These are phyloP conservation scores for Nematodospora anomalae DNA, from an alignment of 1,139 yeast genomes.

Conservation along the genomic window DNA sequence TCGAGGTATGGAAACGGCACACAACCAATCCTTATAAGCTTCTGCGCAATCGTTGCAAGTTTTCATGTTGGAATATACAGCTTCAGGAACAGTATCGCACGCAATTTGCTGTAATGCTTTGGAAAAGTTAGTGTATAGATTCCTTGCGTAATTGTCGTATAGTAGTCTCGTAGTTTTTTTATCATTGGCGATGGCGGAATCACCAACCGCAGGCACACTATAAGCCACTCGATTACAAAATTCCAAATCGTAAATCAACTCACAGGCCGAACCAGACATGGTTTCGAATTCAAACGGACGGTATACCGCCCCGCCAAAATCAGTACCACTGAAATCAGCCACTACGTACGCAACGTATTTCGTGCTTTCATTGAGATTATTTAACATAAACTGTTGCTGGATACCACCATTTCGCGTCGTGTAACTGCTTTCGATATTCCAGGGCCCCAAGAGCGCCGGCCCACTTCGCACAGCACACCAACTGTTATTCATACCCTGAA, in stretches of 20 bases:
- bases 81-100: constrained; percentile 72
- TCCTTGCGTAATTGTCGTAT: constrained; percentile 66
- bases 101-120: constrained; percentile 74
- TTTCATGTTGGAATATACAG: constrained; percentile 69
- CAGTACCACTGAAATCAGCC: constrained; percentile 44
- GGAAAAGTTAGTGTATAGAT: constrained; percentile 63
- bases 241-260: constrained; percentile 67
- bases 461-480: constrained; percentile 71
- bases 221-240: constrained; percentile 85
- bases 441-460: constrained; percentile 32
- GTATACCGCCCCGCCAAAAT: constrained; percentile 68
- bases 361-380: constrained; percentile 62
- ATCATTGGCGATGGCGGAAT: constrained; percentile 9
- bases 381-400: constrained; percentile 61
- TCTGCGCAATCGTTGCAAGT: constrained; percentile 71
- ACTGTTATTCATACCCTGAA: constrained; percentile 51
- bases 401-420: constrained; percentile 51
- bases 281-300: constrained; percentile 63
- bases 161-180: constrained; percentile 27
- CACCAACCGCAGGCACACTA: constrained; percentile 71
- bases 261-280: constrained; percentile 58
- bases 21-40: constrained; percentile 84
- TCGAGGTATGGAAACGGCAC: constrained; percentile 88
- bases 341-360: constrained; percentile 67
- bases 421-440: constrained; percentile 34